Base-by-base conservation (phyloP, 2,329 filamentous ascomycete genomes). In the Lachnellula arida region DNA sequence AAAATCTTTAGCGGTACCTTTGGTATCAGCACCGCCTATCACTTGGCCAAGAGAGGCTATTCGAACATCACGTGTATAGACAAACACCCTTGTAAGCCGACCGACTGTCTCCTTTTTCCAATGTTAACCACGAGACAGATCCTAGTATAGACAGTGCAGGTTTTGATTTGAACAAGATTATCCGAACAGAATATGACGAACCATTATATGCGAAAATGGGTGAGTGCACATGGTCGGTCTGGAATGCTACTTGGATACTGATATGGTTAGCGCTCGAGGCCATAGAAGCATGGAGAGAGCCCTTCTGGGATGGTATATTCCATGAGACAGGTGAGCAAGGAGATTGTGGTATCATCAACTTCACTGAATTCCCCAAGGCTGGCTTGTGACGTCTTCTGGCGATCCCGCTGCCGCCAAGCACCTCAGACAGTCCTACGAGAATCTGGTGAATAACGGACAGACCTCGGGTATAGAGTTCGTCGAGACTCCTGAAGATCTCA, bases 61-160 rank as follows among this genome's bases (percentile, higher is more conserved):
- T 67, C 12, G 3, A 70, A 75, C 56, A 70, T 79, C n/a, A 78
- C 72, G 7, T 71, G 80, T 17, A 70, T 80, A 48, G 78, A 80
- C 60, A 74, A 72, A 59, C 76, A 79, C 59, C 69, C 74, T 35
- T 71, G 12, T 76, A 74, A 51, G 60, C 68, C 1, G 56, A 28
- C 5, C 25, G 25, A 28, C 25, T 28, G 25, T 28, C 25, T 28
- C 25, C 7, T 28, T 28, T 8, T 28, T 28, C 25, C 25, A 8
- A 28, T 28, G 25, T 28, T 28, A 28, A 28, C 25, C 25, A 28
- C 25, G 25, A 28, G 66, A 12, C 28, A 50, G 53, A 53, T 8
- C 57, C 57, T 15, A 59, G 57, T 32, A 23, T 34, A 17, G 48
- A 58, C 25, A 52, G 43, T 22, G 56, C 56, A 3, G 56, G 34